Percentiles rank a stretch among this genome's conserved stretches.
Evolutionary conservation across 2,329 filamentous ascomycete genomes (phyloP).

Genomic region (Penicillium expansum): DNA sequence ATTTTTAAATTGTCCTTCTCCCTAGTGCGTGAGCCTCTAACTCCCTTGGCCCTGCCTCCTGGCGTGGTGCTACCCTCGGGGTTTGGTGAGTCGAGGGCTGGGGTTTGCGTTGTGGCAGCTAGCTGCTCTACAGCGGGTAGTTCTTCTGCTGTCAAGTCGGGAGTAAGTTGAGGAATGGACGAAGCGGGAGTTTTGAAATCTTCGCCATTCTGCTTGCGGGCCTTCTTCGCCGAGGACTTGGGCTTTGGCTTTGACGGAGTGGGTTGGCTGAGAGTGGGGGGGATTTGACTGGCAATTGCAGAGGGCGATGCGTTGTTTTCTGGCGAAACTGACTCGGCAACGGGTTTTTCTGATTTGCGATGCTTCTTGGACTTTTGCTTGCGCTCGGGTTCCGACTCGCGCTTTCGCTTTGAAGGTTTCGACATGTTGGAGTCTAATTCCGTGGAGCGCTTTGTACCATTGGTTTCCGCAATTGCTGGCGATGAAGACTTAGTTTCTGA

Average conservation of each 20-base stretch:
- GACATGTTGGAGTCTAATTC: conserved; percentile 7
- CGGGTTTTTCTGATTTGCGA: neutral
- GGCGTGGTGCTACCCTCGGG: neutral
- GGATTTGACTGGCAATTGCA: neutral
- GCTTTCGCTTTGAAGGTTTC: conserved; percentile 30
- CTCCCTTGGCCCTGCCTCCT: neutral
- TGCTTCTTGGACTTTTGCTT: conserved; percentile 8
- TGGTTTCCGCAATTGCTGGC: neutral
- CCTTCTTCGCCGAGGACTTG: neutral
- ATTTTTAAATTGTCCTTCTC: conserved; percentile 20
- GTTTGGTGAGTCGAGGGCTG: neutral
- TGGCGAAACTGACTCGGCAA: neutral
- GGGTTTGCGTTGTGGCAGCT: neutral
- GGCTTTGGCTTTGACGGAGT: neutral
- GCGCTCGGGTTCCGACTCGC: conserved; percentile 14
- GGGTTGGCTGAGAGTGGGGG: neutral
- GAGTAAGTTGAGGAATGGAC: neutral
- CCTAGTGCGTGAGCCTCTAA: conserved; percentile 9
- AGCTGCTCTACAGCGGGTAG: neutral
- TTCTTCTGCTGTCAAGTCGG: neutral
- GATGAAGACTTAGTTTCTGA: neutral
- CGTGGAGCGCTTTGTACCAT: neutral
- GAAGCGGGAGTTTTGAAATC: neutral
- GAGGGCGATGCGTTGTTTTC: neutral
- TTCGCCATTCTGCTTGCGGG: neutral